Evolutionary conservation across 805 yeast species (phyloP).

Genomic region (Monosporozyma aquatica): DNA sequence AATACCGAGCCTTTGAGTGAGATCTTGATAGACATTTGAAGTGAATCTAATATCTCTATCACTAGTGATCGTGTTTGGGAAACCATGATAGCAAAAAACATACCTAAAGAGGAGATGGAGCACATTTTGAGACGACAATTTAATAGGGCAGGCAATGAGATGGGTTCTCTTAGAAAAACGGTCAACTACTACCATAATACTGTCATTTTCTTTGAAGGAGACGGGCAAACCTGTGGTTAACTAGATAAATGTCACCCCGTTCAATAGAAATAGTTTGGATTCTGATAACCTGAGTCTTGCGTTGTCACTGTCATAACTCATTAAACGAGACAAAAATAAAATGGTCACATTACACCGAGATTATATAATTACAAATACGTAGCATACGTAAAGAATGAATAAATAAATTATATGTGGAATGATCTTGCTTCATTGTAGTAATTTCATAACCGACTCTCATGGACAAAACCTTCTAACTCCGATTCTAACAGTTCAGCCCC

Average conservation of each 20-base stretch:
- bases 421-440: not conserved
- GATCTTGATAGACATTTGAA: not conserved
- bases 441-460: slow-evolving; percentile 16
- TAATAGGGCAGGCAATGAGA: slow-evolving; percentile 9
- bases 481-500: slow-evolving; percentile 16
- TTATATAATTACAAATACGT: no score
- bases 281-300: no score
- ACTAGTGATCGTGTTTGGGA: slow-evolving; percentile 7
- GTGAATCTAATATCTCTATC: slow-evolving; percentile 6
- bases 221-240: slow-evolving; percentile 14
- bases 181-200: slow-evolving; percentile 14
- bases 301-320: no score
- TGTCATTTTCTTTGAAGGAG: slow-evolving; percentile 1
- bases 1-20: slow-evolving; percentile 4
- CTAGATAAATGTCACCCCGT: no score
- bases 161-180: slow-evolving; percentile 12
- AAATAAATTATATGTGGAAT: no score
- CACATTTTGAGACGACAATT: slow-evolving; percentile 5
- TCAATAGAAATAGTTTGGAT: no score
- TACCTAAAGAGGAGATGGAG: slow-evolving; percentile 8
- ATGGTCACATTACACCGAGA: no score
- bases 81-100: slow-evolving; percentile 12
- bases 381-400: no score
- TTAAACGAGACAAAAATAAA: no score
- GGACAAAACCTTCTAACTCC: slow-evolving; percentile 20